Evolutionary conservation across 495 filamentous ascomycete genomes (phyloP).

Genomic region (Penicillium antarcticum): DNA sequence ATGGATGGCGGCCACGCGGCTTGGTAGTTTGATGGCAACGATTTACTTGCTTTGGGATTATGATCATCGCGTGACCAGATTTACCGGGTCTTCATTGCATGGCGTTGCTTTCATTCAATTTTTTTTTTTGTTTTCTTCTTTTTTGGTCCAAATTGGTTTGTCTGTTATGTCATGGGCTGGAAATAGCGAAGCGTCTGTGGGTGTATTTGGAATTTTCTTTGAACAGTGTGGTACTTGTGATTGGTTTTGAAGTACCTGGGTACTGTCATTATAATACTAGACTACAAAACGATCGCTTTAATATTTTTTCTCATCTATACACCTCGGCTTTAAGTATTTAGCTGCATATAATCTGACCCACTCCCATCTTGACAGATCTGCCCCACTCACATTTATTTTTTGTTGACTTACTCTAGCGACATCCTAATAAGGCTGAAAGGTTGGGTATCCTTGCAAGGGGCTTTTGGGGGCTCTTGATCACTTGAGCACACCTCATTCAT

Average conservation of each 20-base stretch:
- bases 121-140: background rate
- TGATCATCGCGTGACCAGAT: conserved; percentile 3
- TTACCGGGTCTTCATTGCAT: conserved; percentile 20
- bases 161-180: background rate
- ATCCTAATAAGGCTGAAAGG: background rate
- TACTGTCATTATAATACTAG: conserved; percentile 12
- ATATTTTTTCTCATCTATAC: background rate
- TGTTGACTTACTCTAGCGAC: background rate
- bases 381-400: conserved; percentile 6
- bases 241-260: background rate
- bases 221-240: background rate
- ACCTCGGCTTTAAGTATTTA: conserved; percentile 5
- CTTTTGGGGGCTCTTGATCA: too few species aligned
- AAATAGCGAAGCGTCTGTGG: conserved; percentile 9
- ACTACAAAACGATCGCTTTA: conserved; percentile 18
- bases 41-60: background rate
- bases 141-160: background rate
- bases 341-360: conserved; percentile 18
- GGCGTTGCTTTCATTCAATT: conserved; percentile 15
- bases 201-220: background rate
- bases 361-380: conserved; percentile 13
- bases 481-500: background rate
- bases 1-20: conserved; percentile 81
- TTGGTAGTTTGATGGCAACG: conserved; percentile 51
- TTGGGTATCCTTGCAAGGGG: too few species aligned